Evolutionary conservation across 352 stramenopile genomes (phyloP).

Genomic region (Aphanomyces astaci): DNA sequence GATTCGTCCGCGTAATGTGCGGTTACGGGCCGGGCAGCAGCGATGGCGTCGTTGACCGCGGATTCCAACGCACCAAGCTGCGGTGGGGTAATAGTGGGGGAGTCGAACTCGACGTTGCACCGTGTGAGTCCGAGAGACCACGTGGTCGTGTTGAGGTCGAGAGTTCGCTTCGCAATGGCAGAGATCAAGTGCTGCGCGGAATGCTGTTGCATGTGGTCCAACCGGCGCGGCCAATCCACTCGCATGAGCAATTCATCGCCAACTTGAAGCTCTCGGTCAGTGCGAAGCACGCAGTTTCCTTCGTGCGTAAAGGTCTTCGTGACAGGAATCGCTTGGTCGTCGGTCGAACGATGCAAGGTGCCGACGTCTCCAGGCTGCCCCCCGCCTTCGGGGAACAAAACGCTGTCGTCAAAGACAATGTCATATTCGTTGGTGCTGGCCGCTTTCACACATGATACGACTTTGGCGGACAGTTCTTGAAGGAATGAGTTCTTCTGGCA

Average conservation of each 20-base stretch:
- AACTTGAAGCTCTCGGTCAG: conserved; percentile 28
- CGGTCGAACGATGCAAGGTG: conserved; percentile 1
- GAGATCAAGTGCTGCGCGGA: conserved; percentile 84
- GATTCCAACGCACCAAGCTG: conserved; percentile 42
- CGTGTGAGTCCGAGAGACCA: conserved; percentile 64
- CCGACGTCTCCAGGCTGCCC: conserved; percentile 82
- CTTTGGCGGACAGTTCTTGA: conserved; percentile 36
- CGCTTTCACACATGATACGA: conserved; percentile 33
- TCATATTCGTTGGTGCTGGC: conserved; percentile 37
- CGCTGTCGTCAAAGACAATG: conserved; percentile 61
- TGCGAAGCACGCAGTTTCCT: conserved; percentile 52
- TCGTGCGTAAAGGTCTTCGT: conserved; percentile 58
- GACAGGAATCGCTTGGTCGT: conserved; percentile 26
- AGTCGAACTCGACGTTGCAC: conserved; percentile 74
- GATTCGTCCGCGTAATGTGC: conserved; percentile 44
- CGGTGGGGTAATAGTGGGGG: conserved; percentile 20
- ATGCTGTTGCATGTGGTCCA: conserved; percentile 87
- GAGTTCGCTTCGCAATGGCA: conserved; percentile 58
- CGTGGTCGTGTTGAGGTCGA: conserved; percentile 68
- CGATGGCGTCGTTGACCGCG: conserved; percentile 71
- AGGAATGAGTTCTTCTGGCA: conserved; percentile 65
- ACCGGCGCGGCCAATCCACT: conserved; percentile 69
- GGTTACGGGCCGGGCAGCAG: conserved; percentile 43
- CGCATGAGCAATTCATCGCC: conserved; percentile 43
- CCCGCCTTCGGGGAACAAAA: conserved; percentile 82